These are phyloP conservation scores for Corniculantispora saksenae DNA, from an alignment of 2,329 filamentous ascomycete species.

Conservation along the genomic window DNA sequence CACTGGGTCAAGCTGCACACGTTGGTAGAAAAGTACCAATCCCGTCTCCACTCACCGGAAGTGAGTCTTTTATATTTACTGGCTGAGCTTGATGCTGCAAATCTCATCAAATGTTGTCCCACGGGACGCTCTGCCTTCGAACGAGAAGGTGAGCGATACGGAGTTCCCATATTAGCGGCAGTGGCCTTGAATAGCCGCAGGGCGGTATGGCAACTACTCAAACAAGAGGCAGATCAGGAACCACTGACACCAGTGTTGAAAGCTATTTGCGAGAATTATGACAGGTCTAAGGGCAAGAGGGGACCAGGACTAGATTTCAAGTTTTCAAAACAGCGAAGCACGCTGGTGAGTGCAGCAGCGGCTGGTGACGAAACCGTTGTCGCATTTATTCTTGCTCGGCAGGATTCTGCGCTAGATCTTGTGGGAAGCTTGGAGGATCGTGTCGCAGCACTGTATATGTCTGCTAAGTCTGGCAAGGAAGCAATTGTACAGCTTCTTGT, in stretches of 20 bases:
- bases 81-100: conserved; percentile 5
- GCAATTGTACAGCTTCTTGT: too few species aligned
- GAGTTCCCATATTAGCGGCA: neutral
- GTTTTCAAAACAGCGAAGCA: neutral
- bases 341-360: neutral
- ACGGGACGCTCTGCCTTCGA: neutral
- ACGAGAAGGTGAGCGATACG: neutral
- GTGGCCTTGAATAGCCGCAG: neutral
- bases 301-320: neutral
- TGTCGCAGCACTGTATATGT: too few species aligned
- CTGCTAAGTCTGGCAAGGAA: too few species aligned
- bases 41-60: neutral
- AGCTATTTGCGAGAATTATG: neutral
- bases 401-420: too few species aligned
- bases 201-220: neutral
- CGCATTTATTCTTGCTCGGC: neutral
- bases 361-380: neutral
- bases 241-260: neutral
- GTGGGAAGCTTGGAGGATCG: too few species aligned
- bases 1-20: conserved; percentile 10
- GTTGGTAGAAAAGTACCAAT: too few species aligned
- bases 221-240: neutral
- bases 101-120: neutral
- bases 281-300: neutral
- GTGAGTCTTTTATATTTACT: conserved; percentile 22